These are phyloP conservation scores for Orbilia oligospora DNA, from an alignment of 2,329 filamentous ascomycete genomes.

Conservation along the genomic window DNA sequence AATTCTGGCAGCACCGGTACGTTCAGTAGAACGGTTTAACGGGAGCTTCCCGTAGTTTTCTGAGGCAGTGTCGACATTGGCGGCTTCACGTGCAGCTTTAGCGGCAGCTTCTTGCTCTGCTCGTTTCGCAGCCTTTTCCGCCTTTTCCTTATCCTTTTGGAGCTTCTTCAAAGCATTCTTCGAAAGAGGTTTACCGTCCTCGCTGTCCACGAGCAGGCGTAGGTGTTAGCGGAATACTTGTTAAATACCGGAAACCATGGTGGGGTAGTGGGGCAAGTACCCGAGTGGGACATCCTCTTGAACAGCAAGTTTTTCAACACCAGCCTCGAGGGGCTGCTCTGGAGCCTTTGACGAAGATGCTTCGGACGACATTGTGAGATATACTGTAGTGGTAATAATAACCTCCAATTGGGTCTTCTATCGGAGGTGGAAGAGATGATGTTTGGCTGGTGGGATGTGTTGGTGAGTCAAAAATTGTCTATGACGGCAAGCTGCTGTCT, in stretches of 20 bases:
- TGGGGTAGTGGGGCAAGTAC: constrained; percentile 58
- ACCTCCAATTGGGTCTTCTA: constrained; percentile 16
- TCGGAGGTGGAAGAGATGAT: constrained; percentile 16
- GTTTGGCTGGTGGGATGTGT: constrained; percentile 30
- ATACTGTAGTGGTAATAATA: constrained; percentile 1
- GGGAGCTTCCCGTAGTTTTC: constrained; percentile 84
- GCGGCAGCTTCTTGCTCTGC: constrained; percentile 82
- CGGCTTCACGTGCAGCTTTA: constrained; percentile 76
- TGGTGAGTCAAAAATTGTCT: constrained; percentile 53
- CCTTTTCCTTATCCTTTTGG: constrained; percentile 90
- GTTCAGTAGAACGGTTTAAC: constrained; percentile 72
- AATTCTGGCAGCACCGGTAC: constrained; percentile 72
- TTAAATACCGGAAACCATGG: constrained; percentile 19
- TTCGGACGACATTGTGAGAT: constrained; percentile 43
- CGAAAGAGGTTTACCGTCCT: constrained; percentile 72
- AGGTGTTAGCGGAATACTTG: constrained; percentile 30
- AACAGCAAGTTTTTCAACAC: constrained; percentile 43
- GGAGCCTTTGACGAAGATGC: constrained; percentile 42
- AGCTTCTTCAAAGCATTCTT: constrained; percentile 90
- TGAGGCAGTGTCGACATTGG: constrained; percentile 75
- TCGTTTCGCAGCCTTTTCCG: constrained; percentile 79
- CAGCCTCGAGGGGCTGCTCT: constrained; percentile 42
- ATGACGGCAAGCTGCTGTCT: constrained; percentile 27
- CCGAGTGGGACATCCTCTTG: constrained; percentile 51
- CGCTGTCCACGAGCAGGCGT: constrained; percentile 61